Conservation (phyloP, 1,284 basidiomycete genomes). For the Puccinia sorghi region DNA sequence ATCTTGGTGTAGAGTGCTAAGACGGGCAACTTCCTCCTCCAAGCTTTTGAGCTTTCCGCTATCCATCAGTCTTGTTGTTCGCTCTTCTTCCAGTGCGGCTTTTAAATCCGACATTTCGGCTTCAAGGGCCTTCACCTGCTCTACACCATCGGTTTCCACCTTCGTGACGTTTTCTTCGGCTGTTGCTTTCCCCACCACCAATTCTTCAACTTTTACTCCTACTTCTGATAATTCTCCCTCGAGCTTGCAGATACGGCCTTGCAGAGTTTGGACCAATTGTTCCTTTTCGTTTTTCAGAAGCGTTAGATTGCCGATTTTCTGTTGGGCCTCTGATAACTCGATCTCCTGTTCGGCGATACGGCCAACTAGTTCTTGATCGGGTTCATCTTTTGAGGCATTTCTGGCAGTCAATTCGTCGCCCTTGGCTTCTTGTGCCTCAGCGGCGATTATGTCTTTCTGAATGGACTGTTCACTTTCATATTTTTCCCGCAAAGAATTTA, state of each 20-base stretch:
- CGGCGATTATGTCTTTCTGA: not conserved
- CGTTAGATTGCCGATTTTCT: constrained; percentile 10
- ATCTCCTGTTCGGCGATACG: not conserved
- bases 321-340: constrained; percentile 15
- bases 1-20: constrained; percentile 8
- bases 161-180: constrained; percentile 14
- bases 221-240: constrained; percentile 20
- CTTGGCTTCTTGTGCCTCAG: not conserved
- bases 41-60: constrained; percentile 2
- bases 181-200: not conserved
- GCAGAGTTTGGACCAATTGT: constrained; percentile 6
- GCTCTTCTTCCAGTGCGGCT: constrained; percentile 13
- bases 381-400: not conserved
- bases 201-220: not conserved
- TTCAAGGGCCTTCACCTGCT: constrained; percentile 26
- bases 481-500: constrained; percentile 10
- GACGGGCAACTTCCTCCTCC: constrained; percentile 7
- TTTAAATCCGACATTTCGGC: constrained; percentile 25
- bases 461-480: not conserved
- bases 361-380: constrained; percentile 1
- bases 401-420: not conserved
- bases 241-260: constrained; percentile 15
- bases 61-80: not conserved
- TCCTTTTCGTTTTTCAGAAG: constrained; percentile 14
- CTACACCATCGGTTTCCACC: constrained; percentile 10